Evolutionary conservation across 2,329 filamentous ascomycete species (phyloP), one percentile per base, ranked within the genome.

Genomic region (Colletotrichum ledebouriae): DNA sequence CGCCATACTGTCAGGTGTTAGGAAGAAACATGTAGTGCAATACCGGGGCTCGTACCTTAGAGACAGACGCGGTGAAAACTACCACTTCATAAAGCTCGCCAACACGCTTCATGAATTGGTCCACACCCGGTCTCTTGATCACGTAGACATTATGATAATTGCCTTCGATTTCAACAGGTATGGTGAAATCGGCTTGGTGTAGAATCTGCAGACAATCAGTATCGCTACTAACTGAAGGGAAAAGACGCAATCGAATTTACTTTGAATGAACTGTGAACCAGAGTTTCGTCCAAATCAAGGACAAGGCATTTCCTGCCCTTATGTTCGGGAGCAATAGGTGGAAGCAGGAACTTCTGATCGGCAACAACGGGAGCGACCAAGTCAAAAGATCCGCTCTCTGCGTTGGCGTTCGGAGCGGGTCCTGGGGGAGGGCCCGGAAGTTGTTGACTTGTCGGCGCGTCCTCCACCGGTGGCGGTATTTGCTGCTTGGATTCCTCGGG

Each of bases 131-230:
- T 75, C 96, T 90, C 83, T 99, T 99, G 79, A 99, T 99, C 72
- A 99, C 96, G 78, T 99, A 99, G 62, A 99, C 97, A 76, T 99
- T 99, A 82, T 99, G 96, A 78, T 97, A 98, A 79, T 97, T 97
- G 64, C 96, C 96, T 83, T 99, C 96, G 72, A 99, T 99, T 77
- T 99, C 96, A 34, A 99, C 96, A 0, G 96, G 96, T 77, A 99
- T 98, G 6, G 96, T 99, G 78, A 99, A 98, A 80, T 99, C 96
- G 67, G 96, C 96, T 84, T 98, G 95, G 76, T 98, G 94, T 52
- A 99, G 86, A 73, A 98, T 96, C 94, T 98, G 76, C 11, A 49
- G 37, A 34, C 50, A 63, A 25, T 70, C 67, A 74, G 71, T 67
- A 22, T 12, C 5, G 41, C 20, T 2, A 6, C 29, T 29, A 37